Base-by-base conservation (phyloP, 2,329 filamentous ascomycete genomes). In the Seiridium unicorne region DNA sequence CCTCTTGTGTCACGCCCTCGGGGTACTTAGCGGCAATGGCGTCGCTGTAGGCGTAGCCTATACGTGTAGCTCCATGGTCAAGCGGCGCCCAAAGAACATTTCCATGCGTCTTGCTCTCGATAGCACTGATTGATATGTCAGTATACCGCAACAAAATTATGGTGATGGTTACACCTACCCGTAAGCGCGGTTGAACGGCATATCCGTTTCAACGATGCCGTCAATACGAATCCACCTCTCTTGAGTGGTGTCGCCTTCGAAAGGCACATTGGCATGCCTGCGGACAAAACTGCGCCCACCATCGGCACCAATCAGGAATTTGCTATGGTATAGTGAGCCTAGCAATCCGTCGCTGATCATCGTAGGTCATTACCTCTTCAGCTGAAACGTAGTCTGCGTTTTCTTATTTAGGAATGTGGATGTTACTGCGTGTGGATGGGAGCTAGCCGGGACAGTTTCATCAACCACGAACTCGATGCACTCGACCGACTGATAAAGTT, bases 191-290 rank as follows among this genome's bases (percentile, higher is more conserved):
- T 75, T 73, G 44, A 81, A 78, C 0, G 82, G 82, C 65, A 84
- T 70, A 60, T 81, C 75, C 0, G 80, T 82, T 61, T 78, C 74
- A 40, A 83, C 67, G 1, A 78, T 67, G 1, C 81, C 82, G 63
- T 84, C 81, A 46, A 84, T 78, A 8, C 81, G 74, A 18, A 84
- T 79, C 82, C 82, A 84, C 63, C 79, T 78, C 62, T 84, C 79
- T 61, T 82, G 78, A 5, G 75, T 78, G 9, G 74, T 77, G 26
- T 76, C 77, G 9, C 80, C 81, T 55, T 83, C 77, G 59, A 83
- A 83, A 0, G 78, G 75, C 34, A 85, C 79, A 9, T 72, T 70
- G 42, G 81, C 73, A 2, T 75, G 69, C 40, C 74, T 70, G 9
- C 82, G 74, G 2, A 85, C 81, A 60, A 79, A 77, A 4, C 78